Evolutionary conservation across 441 rosid species (phyloP).

Genomic region (Erodium chrysanthum): DNA sequence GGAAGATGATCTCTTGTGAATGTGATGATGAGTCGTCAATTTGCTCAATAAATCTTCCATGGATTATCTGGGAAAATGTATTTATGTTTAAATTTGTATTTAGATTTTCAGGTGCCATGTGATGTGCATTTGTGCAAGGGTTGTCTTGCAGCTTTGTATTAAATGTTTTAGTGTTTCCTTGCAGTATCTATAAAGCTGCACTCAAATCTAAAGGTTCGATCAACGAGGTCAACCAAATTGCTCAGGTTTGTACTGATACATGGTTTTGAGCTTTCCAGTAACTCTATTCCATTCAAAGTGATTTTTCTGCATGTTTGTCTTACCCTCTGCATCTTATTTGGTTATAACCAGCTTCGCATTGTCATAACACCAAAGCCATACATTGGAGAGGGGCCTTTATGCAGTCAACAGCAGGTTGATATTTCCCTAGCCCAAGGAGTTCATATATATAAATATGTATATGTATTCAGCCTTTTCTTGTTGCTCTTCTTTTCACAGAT

Average conservation of each 20-base stretch:
- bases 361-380: constrained; percentile 73
- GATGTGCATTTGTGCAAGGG: background rate
- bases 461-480: constrained; percentile 19
- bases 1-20: constrained; percentile 1
- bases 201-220: constrained; percentile 80
- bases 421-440: constrained; percentile 18
- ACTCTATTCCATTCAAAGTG: constrained; percentile 10
- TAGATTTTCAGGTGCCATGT: background rate
- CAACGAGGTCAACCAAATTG: constrained; percentile 79
- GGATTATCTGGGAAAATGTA: background rate
- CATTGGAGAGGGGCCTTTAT: constrained; percentile 64
- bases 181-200: constrained; percentile 75
- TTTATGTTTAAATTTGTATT: background rate
- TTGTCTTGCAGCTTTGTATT: background rate
- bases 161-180: background rate
- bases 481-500: constrained; percentile 45
- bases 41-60: background rate
- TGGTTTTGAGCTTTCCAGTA: constrained; percentile 15
- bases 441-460: constrained; percentile 6
- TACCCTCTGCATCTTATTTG: constrained; percentile 22
- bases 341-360: constrained; percentile 67
- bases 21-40: background rate
- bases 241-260: constrained; percentile 60
- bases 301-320: constrained; percentile 16
- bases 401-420: constrained; percentile 83